A percentile compares a stretch with the other conserved stretches of the same genome.
Evolutionary conservation across 768 basidiomycete genomes (phyloP).

Genomic region (Rhizopogon sp.): DNA sequence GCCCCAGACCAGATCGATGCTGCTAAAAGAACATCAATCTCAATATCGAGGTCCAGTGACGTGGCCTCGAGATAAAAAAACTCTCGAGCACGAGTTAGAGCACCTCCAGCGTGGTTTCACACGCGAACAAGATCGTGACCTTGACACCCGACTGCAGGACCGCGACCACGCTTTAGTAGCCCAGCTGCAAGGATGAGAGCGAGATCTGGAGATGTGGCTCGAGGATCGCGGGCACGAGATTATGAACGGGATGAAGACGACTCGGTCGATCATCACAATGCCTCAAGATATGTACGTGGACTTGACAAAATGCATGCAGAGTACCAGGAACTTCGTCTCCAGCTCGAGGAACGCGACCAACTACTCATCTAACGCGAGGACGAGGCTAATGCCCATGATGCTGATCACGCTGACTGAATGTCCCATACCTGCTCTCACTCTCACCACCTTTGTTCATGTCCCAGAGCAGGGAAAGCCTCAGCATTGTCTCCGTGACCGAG

Average conservation of each 20-base stretch:
- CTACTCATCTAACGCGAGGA: constrained; percentile 55
- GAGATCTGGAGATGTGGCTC: constrained; percentile 72
- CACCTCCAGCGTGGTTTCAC: constrained; percentile 46
- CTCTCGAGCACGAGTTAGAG: constrained; percentile 77
- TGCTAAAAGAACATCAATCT: constrained; percentile 91
- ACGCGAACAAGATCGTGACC: constrained; percentile 17
- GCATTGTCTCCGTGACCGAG: constrained; percentile 91
- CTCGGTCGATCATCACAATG: constrained; percentile 26
- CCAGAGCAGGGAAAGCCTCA: constrained; percentile 20
- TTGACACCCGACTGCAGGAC: constrained; percentile 28
- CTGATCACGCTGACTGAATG: constrained; percentile 53
- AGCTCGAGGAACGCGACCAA: constrained; percentile 55
- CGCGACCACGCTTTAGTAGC: constrained; percentile 28
- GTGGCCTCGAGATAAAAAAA: constrained; percentile 88
- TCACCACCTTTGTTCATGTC: too few relatives aligned
- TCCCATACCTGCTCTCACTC: too few relatives aligned
- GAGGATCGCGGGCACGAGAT: constrained; percentile 70
- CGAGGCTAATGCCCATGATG: constrained; percentile 65
- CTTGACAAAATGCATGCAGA: constrained; percentile 57
- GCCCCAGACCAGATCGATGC: constrained; percentile 92
- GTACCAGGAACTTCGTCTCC: constrained; percentile 54
- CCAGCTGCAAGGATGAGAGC: constrained; percentile 46
- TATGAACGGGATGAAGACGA: constrained; percentile 50
- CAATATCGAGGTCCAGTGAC: constrained; percentile 87
- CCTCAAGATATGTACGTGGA: constrained; percentile 36